These are phyloP conservation scores for Tetrapisispora fleetii DNA, from an alignment of 805 yeast species.

Conservation along the genomic window DNA sequence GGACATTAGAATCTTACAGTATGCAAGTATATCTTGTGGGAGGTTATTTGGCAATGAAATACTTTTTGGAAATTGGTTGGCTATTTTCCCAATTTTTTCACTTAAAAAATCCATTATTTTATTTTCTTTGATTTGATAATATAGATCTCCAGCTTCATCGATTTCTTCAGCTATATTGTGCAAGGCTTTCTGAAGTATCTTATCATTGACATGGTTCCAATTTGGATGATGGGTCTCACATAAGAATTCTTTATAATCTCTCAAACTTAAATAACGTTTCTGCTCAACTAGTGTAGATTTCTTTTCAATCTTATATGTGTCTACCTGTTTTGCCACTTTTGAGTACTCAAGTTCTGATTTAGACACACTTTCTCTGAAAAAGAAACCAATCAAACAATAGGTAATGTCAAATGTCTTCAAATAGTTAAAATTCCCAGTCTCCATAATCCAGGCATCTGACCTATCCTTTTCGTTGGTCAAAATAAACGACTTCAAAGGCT, in stretches of 20 bases:
- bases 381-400: slow-evolving; percentile 21
- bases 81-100: slow-evolving; percentile 31
- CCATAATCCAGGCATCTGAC: slow-evolving; percentile 17
- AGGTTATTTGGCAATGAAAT: slow-evolving; percentile 24
- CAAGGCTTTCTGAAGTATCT: slow-evolving; percentile 20
- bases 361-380: slow-evolving; percentile 8
- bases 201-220: slow-evolving; percentile 16
- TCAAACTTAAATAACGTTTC: slow-evolving; percentile 21
- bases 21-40: slow-evolving; percentile 28
- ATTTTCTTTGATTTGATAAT: slow-evolving; percentile 35
- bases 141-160: slow-evolving; percentile 36
- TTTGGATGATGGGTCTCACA: slow-evolving; percentile 19
- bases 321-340: background rate
- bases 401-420: slow-evolving; percentile 17
- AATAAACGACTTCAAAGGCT: slow-evolving; percentile 21
- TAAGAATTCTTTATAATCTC: slow-evolving; percentile 27
- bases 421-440: slow-evolving; percentile 12
- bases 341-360: slow-evolving; percentile 17
- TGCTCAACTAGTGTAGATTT: background rate
- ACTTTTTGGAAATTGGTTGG: slow-evolving; percentile 31
- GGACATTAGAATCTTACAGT: slow-evolving; percentile 30
- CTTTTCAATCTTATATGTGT: no score
- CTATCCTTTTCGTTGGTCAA: slow-evolving; percentile 14
- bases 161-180: slow-evolving; percentile 31
- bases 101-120: slow-evolving; percentile 34